These are phyloP conservation scores for Nothophaeocryptopus gaeumannii DNA, from an alignment of 2,329 filamentous ascomycete genomes.

Conservation along the genomic window DNA sequence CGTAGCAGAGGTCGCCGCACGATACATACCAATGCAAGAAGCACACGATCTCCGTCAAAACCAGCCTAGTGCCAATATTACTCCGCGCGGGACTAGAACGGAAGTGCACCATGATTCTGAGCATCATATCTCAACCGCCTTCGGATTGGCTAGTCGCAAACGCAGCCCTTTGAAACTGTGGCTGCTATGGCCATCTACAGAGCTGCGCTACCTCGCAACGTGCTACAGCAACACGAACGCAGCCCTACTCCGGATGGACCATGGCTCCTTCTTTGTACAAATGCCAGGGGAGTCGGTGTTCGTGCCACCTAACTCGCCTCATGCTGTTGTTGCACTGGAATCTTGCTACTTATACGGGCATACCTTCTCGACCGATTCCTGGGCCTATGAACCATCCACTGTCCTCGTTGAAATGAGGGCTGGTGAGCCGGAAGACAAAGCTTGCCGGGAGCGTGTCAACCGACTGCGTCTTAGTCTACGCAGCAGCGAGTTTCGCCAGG, in stretches of 20 bases:
- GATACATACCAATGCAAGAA: not conserved
- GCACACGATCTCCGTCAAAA: not conserved
- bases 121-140: conserved; percentile 3
- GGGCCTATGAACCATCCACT: not conserved
- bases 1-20: not conserved
- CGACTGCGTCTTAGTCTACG: not conserved
- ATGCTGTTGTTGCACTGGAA: conserved; percentile 1
- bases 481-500: not conserved
- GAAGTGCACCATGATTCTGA: conserved; percentile 8
- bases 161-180: conserved; percentile 6
- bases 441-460: not conserved
- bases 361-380: not conserved
- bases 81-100: conserved; percentile 2
- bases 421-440: not conserved
- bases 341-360: conserved; percentile 3
- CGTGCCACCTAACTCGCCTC: conserved; percentile 3
- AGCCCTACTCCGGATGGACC: conserved; percentile 5
- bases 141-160: not conserved
- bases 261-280: conserved; percentile 1
- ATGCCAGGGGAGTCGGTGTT: conserved; percentile 5
- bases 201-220: conserved; percentile 2
- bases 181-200: conserved; percentile 14
- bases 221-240: conserved; percentile 6
- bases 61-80: conserved; percentile 4
- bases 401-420: not conserved